These are phyloP conservation scores for Leptographium galeiforme DNA, from an alignment of 2,329 filamentous ascomycete species.

Conservation along the genomic window DNA sequence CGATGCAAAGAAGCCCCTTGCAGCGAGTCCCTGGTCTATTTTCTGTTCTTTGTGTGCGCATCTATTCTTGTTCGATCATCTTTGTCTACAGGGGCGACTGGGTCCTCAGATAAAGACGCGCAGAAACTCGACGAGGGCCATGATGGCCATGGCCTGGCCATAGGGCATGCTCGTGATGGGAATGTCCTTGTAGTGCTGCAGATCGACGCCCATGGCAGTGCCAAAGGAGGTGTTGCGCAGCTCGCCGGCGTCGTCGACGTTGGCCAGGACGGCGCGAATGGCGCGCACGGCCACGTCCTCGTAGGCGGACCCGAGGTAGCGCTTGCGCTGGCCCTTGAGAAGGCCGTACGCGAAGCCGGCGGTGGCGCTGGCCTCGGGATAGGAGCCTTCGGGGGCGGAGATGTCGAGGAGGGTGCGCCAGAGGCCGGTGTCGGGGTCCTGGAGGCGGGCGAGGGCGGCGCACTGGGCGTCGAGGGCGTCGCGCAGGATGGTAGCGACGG, in stretches of 20 bases:
- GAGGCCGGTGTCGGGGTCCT: conserved; percentile 43
- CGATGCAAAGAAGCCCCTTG: too few relatives aligned
- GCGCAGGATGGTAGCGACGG: conserved; percentile 44
- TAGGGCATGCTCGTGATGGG: conserved; percentile 71
- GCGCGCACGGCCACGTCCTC: conserved; percentile 50
- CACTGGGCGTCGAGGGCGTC: conserved; percentile 57
- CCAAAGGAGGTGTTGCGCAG: conserved; percentile 64
- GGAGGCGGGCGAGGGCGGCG: conserved; percentile 46
- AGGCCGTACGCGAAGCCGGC: conserved; percentile 73
- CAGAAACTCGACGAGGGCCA: conserved; percentile 63
- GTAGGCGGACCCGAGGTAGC: conserved; percentile 50
- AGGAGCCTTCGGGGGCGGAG: conserved; percentile 52
- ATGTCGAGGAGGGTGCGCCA: conserved; percentile 67
- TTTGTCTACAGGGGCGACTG: too few relatives aligned
- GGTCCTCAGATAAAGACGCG: conserved; percentile 18
- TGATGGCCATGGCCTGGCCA: conserved; percentile 74
- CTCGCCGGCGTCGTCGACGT: conserved; percentile 55
- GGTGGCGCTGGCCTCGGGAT: conserved; percentile 63
- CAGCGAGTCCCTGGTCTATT: too few relatives aligned
- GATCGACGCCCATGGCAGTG: conserved; percentile 58
- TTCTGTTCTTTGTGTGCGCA: too few relatives aligned
- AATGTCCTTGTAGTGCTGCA: conserved; percentile 70
- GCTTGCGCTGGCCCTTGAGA: conserved; percentile 57
- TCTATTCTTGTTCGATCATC: too few relatives aligned
- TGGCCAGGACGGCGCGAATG: conserved; percentile 50